Evolutionary conservation across 2,329 filamentous ascomycete genomes (phyloP).

Genomic region (Huntiella decipiens): DNA sequence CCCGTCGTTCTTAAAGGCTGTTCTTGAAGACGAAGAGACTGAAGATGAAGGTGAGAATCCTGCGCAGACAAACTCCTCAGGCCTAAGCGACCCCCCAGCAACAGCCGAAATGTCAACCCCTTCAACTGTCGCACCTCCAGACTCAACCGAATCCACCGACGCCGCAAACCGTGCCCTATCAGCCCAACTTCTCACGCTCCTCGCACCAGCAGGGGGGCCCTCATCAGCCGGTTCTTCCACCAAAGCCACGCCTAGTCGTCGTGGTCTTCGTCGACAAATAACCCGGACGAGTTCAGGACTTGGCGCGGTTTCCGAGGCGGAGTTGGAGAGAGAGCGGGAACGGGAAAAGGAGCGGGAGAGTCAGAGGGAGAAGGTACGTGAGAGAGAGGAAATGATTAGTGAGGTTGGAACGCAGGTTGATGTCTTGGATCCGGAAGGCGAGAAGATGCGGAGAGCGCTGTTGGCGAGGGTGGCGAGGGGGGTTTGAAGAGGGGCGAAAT

Average conservation of each 20-base stretch:
- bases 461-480: slow-evolving; percentile 23
- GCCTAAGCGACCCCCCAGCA: neutral
- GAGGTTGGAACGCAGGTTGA: slow-evolving; percentile 33
- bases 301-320: neutral
- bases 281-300: slow-evolving; percentile 12
- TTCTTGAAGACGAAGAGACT: slow-evolving; percentile 4
- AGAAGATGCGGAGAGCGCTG: slow-evolving; percentile 23
- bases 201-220: neutral
- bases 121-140: no score
- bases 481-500: no score
- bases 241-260: no score
- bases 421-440: slow-evolving; percentile 32
- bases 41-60: neutral
- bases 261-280: neutral
- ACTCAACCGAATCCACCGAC: slow-evolving; percentile 10
- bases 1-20: slow-evolving; percentile 4
- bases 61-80: neutral
- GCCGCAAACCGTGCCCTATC: slow-evolving; percentile 25
- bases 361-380: slow-evolving; percentile 2
- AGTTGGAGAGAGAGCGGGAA: neutral
- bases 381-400: slow-evolving; percentile 15
- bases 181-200: slow-evolving; percentile 5
- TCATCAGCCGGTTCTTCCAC: neutral
- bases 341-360: neutral
- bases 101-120: no score